Base-by-base conservation (phyloP, 2,329 filamentous ascomycete genomes). In the Sporothrix phasma region DNA sequence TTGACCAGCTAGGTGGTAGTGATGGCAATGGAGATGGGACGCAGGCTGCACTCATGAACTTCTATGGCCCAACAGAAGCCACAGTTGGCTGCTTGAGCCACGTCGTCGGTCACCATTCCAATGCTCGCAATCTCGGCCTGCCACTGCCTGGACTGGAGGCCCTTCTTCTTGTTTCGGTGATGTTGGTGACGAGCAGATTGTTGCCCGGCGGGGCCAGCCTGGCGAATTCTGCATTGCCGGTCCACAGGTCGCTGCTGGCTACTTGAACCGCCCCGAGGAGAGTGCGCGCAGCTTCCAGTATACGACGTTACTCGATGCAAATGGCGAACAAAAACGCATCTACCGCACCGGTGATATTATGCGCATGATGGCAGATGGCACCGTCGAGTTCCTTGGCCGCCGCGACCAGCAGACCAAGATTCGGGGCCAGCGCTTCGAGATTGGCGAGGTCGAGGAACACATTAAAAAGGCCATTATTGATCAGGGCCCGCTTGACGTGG, bases 61-160 rank as follows among this genome's bases (percentile, higher is more conserved):
- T 68, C 39, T 72, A 88, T 66, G 85, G 85, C 1, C 85, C 85
- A 1, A 88, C 85, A 1, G 85, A 88, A 71, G 65, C 62, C 5
- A 31, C 59, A 5, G 43, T 66, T 5, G 64, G 61, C 17, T 66
- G 64, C 37, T 3, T 66, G 19, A 61, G 64, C 26, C 64, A 66
- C 26, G 62, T 51, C 13, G 19, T 66, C 8, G 54, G 56, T n/a
- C 58, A 49, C 31, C 54, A 64, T 29, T 66, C 64, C 26, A 69
- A 68, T 41, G 47, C 46, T 1, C 66, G 68, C 22, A 69, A 68
- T 34, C 65, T 71, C 5, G 69, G 69, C 5, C 37, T 56, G 62
- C 68, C 69, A 1, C 63, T 71, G 3, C 47, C 54, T 2, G 68
- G 66, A 13, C 56, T 66, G 2, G 64, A 64, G 24, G 69, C 68